A percentile compares a stretch with the other conserved stretches of the same genome.
Conservation (phyloP, 208 protist genomes). For the Trypanosoma avium region DNA sequence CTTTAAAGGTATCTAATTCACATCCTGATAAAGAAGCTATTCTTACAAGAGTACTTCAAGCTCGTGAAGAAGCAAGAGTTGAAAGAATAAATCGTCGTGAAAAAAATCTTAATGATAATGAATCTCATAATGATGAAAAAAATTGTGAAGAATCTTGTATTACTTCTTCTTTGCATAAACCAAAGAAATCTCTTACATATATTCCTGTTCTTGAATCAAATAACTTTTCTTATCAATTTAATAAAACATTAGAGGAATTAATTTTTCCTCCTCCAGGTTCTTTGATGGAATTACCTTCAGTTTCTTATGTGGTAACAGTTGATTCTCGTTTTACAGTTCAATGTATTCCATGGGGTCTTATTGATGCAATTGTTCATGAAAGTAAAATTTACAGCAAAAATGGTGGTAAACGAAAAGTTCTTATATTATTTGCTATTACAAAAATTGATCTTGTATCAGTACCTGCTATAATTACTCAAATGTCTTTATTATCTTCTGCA, state of each 20-base stretch:
- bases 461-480: slow-evolving; percentile 68
- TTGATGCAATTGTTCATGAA: slow-evolving; percentile 77
- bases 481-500: slow-evolving; percentile 65
- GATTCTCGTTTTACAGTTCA: slow-evolving; percentile 84
- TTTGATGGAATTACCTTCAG: slow-evolving; percentile 66
- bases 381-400: slow-evolving; percentile 37
- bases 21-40: slow-evolving; percentile 89
- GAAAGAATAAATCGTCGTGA: slow-evolving; percentile 30
- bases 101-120: slow-evolving; percentile 8
- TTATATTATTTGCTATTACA: slow-evolving; percentile 79
- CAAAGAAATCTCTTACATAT: slow-evolving; percentile 58
- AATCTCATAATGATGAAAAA: slow-evolving; percentile 25
- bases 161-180: slow-evolving; percentile 2
- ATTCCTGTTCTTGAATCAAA: slow-evolving; percentile 60
- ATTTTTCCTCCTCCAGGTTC: slow-evolving; percentile 53
- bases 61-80: slow-evolving; percentile 67
- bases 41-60: slow-evolving; percentile 63
- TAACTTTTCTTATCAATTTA: slow-evolving; percentile 78
- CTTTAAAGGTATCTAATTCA: slow-evolving; percentile 80
- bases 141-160: slow-evolving; percentile 10
- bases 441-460: slow-evolving; percentile 80
- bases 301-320: slow-evolving; percentile 74
- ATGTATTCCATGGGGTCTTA: slow-evolving; percentile 73
- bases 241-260: slow-evolving; percentile 57
- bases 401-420: slow-evolving; percentile 51